A percentile compares a stretch with the other conserved stretches of the same genome.
phyloP scores from a whole-genome alignment of 164 flowering plant species.

The Magnolia changhungtana region DNA sequence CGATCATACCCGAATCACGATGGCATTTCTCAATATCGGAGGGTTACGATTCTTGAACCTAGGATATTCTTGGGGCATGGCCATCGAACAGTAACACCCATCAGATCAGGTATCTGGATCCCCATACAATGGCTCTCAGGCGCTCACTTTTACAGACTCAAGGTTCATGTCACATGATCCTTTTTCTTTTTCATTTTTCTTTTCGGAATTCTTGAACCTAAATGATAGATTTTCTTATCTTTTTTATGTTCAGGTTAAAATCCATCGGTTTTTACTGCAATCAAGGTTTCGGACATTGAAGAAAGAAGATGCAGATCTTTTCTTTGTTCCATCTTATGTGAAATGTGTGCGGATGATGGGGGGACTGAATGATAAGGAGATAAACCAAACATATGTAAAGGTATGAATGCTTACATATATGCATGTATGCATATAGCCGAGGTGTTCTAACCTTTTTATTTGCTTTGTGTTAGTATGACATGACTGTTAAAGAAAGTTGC shows the following conservation, averaged over 20 bases:
- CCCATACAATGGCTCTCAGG: no score
- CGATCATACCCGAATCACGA: no score
- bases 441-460: background rate
- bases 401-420: slow-evolving; percentile 26
- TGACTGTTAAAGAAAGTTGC: background rate
- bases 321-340: slow-evolving; percentile 87
- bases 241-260: slow-evolving; percentile 50
- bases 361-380: slow-evolving; percentile 86
- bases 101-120: no score
- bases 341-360: slow-evolving; percentile 94
- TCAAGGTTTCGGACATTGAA: slow-evolving; percentile 66
- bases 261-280: slow-evolving; percentile 54
- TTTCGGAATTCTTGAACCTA: background rate
- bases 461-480: background rate
- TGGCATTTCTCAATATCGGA: no score
- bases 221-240: background rate
- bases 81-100: no score
- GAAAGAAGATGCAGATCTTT: slow-evolving; percentile 88
- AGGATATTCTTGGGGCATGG: no score
- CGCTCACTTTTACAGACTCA: no score
- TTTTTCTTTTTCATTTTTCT: background rate
- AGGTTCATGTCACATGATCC: background rate
- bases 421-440: background rate
- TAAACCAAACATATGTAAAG: slow-evolving; percentile 77
- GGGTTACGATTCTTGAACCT: no score